Base-by-base conservation (phyloP, 257 asterid species). In the Jacaranda copaia region DNA sequence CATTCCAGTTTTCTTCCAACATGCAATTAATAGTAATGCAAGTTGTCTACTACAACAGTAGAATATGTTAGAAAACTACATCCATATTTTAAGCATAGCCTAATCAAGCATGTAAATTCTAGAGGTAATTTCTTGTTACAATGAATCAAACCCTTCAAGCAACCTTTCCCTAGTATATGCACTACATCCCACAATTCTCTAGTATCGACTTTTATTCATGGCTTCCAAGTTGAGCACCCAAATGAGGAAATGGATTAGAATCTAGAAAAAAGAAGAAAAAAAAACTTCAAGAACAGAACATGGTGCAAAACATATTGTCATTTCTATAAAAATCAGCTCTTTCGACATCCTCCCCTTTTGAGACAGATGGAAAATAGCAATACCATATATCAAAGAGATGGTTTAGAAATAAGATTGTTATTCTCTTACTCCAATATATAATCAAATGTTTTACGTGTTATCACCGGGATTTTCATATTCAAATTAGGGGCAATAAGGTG, bases 151-250 rank as follows among this genome's bases (percentile, higher is more conserved):
- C 70, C 98, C 99, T 73, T 88, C 91, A 74, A 93, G 93, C 68
- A 96, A 85, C 5, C 99, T 97, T 45, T 90, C 93, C 52, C 98
- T 97, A 4, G 98, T 91, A 77, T 82, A 86, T 6, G 99, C 98
- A 67, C 99, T 96, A 58, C 99, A 96, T 73, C 99, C 99, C 72
- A 91, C 90, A 14, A 96, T 89, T 78, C 82, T 86, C 99, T 97
- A 93, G 80, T 96, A 97, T 40, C 97, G 87, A 78, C 89, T 96
- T 61, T 87, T 92, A 79, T 96, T 98, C 99, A 90, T 88, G 70
- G 90, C 85, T 36, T 89, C 95, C 89, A 93, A 84, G 80, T 91
- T 85, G 43, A 95, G 95, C 83, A 95, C 91, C 99, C 93, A 79
- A 76, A 68, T 7, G 6, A 56, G 16, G 15, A 68, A 64, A 15